Percentiles rank a stretch among this genome's conserved stretches.
These are phyloP conservation scores for Eragrostis nindensis DNA, from an alignment of 176 grass and related monocot genomes.

Conservation along the genomic window DNA sequence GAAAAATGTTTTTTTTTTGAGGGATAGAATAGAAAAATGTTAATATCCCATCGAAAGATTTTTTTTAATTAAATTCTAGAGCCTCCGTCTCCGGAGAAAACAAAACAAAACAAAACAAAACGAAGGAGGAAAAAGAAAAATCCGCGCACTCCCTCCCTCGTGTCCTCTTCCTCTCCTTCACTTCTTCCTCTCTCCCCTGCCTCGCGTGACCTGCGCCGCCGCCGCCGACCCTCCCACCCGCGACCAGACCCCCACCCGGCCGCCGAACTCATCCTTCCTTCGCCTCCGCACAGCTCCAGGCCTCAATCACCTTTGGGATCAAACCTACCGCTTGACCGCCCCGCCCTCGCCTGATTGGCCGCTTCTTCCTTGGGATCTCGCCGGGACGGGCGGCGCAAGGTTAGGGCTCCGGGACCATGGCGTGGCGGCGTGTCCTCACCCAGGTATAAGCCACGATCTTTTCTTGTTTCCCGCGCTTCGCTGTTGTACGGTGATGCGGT, in stretches of 20 bases:
- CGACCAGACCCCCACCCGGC: background rate
- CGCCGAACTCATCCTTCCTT: background rate
- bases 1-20: background rate
- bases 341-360: background rate
- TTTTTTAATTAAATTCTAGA: background rate
- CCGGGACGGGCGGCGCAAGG: constrained; percentile 4
- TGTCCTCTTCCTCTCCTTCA: constrained; percentile 31
- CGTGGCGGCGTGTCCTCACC: constrained; percentile 55
- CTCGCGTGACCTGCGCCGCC: constrained; percentile 16
- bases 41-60: background rate
- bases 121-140: constrained; percentile 6
- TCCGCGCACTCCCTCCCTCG: constrained; percentile 11
- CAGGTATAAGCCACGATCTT: constrained; percentile 31
- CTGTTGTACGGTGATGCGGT: background rate
- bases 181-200: background rate
- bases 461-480: background rate
- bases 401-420: constrained; percentile 41
- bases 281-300: background rate
- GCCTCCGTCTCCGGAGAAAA: background rate
- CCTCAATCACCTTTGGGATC: background rate
- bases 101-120: background rate
- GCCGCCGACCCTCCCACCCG: background rate
- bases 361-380: constrained; percentile 48
- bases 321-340: background rate
- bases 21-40: background rate